Base-by-base conservation (phyloP, 2,329 filamentous ascomycete species). In the Fusarium torreyae region DNA sequence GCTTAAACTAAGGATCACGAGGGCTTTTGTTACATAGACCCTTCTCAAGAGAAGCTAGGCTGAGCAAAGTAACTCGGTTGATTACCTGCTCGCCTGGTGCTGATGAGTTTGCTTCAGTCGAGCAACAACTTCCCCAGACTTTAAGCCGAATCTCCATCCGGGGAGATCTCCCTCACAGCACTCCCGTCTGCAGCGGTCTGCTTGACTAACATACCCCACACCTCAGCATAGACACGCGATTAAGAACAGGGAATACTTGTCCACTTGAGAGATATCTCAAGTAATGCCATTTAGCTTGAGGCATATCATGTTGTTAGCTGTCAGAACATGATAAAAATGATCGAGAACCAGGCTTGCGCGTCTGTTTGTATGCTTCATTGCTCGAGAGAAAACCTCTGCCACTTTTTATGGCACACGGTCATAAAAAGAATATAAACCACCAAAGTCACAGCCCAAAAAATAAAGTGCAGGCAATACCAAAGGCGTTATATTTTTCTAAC, bases 151-250 rank as follows among this genome's bases (percentile, higher is more conserved):
- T 45, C 66, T 60, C n/a, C 60, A 57, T 66, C 51, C 65, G 62
- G 62, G 56, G 61, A 65, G 61, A 65, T 65, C 40, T 46, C 34
- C 24, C 22, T 59, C 48, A 40, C 49, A n/a, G 42, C 38, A 59
- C 31, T 50, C 42, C 28, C 28, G 28, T 31, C 28, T 24, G 22
- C 22, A 24, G 22, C 22, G 22, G 22, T 24, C 22, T 31, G 28
- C 28, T 31, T 31, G 15, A 58, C 45, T 59, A 53, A 39, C 42
- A 40, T 64, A 62, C 66, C 69, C 72, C 72, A 71, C 70, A 71
- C 45, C 55, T 53, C 43, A 50, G 52, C 63, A 66, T 61, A 53
- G 53, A 46, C 31, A 65, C 53, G 63, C 56, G 45, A 65, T 45
- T n/a, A 53, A 34, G 11, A 46, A 49, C 61, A 65, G 60, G 46